Percentiles rank a stretch among this genome's conserved stretches.
Conservation (phyloP, 2,329 filamentous ascomycete species). For the Amauroascus niger region DNA sequence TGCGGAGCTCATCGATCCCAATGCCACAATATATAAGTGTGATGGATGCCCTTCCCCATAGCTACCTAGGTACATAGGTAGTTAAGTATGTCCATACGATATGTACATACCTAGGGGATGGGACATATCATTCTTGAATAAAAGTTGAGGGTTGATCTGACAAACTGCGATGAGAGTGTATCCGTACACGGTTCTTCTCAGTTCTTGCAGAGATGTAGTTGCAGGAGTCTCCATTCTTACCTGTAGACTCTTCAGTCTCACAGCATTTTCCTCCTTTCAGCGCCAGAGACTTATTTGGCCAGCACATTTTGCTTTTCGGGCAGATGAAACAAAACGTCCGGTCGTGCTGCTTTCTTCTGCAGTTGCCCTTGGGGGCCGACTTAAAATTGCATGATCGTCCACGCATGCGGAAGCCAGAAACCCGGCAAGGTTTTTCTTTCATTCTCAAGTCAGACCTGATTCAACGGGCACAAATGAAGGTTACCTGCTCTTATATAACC, state of each 20-base stretch:
- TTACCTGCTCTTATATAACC: background rate
- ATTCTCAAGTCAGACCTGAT: background rate
- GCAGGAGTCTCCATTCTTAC: too few relatives aligned
- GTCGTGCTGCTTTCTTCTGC: background rate
- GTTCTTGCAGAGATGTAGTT: too few relatives aligned
- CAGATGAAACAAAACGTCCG: background rate
- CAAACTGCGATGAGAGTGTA: too few relatives aligned
- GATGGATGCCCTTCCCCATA: background rate
- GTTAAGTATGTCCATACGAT: too few relatives aligned
- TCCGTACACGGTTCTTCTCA: too few relatives aligned
- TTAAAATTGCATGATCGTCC: background rate
- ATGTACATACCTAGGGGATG: too few relatives aligned
- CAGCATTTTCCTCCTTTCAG: background rate
- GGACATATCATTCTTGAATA: too few relatives aligned
- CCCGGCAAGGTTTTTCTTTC: background rate
- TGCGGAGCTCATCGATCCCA: background rate
- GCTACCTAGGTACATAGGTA: too few relatives aligned
- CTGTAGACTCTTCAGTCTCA: background rate
- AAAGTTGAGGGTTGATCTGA: too few relatives aligned
- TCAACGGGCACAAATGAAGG: background rate
- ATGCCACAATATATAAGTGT: background rate
- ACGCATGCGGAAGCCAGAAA: background rate
- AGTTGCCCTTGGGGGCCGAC: conserved; percentile 1
- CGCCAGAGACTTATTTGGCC: background rate
- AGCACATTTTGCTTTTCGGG: background rate